Conservation (phyloP, 192 early-diverging fungal species). For the Martensiomyces pterosporus region DNA sequence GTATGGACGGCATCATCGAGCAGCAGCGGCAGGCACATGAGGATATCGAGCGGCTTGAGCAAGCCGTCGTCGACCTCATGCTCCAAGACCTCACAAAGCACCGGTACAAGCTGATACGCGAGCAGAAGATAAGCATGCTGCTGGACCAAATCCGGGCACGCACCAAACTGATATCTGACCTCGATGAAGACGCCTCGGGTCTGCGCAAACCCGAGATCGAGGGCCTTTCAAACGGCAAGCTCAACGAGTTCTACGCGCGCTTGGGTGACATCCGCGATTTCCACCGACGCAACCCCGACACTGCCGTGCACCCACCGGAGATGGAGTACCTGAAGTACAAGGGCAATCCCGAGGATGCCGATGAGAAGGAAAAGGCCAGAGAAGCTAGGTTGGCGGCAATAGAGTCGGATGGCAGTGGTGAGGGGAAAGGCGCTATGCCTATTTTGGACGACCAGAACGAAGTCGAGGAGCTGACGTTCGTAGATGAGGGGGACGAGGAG, state of each 20-base stretch:
- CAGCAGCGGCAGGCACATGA: conserved; percentile 75
- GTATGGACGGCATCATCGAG: conserved; percentile 69
- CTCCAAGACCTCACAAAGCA: conserved; percentile 73
- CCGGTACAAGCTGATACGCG: conserved; percentile 73
- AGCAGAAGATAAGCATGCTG: conserved; percentile 72
- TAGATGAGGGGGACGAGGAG: conserved; percentile 38
- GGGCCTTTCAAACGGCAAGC: conserved; percentile 65
- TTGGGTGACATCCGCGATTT: conserved; percentile 77
- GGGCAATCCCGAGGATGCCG: conserved; percentile 41
- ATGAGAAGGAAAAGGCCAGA: conserved; percentile 45
- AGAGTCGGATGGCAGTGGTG: not conserved
- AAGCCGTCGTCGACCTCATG: conserved; percentile 79
- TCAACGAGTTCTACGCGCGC: conserved; percentile 84
- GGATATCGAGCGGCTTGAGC: conserved; percentile 89
- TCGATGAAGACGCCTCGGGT: conserved; percentile 72
- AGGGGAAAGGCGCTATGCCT: not conserved
- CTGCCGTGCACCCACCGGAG: conserved; percentile 74
- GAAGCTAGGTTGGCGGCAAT: conserved; percentile 7
- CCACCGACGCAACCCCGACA: conserved; percentile 74
- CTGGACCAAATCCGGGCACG: conserved; percentile 67
- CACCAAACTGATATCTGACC: conserved; percentile 56
- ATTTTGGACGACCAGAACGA: not conserved
- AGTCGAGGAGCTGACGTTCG: conserved; percentile 21
- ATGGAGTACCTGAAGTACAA: conserved; percentile 64
- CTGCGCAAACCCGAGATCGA: conserved; percentile 65